These are phyloP conservation scores for Crithidia acanthocephali DNA, from an alignment of 208 protist genomes.

Conservation along the genomic window DNA sequence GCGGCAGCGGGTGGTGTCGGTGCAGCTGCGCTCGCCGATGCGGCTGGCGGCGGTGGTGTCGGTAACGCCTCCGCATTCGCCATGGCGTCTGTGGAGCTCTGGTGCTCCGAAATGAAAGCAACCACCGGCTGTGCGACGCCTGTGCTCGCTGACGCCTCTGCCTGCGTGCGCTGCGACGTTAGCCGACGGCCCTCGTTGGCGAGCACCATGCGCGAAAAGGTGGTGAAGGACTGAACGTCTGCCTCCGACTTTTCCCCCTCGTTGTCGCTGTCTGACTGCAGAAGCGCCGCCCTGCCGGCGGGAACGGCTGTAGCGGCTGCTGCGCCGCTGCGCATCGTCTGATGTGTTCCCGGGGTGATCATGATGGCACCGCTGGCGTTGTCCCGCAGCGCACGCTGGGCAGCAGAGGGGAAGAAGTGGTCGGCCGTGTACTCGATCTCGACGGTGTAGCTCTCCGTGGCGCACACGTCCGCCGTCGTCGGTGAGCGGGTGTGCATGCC, in stretches of 20 bases:
- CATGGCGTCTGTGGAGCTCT: neutral
- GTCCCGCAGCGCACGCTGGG: constrained; percentile 10
- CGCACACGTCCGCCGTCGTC: neutral
- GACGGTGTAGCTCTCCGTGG: constrained; percentile 23
- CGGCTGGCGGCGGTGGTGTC: neutral
- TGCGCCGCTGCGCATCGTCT: too few relatives aligned
- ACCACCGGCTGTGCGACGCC: neutral
- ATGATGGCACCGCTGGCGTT: constrained; percentile 3
- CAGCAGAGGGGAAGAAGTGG: constrained; percentile 16
- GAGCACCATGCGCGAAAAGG: constrained; percentile 36
- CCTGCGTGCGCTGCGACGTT: neutral
- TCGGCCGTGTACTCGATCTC: constrained; percentile 28
- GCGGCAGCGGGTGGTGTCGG: neutral
- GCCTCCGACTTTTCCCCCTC: constrained; percentile 14
- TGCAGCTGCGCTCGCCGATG: neutral
- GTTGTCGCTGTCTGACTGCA: constrained; percentile 10
- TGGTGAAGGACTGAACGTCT: constrained; percentile 25
- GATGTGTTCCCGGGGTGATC: neutral
- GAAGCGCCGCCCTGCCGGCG: neutral
- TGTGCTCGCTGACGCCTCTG: neutral
- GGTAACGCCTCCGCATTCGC: neutral
- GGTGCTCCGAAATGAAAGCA: neutral
- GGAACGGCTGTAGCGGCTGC: too few relatives aligned
- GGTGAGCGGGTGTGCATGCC: neutral
- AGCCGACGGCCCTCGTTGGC: constrained; percentile 8